Conservation (phyloP, 176 grass and related monocot genomes). For the Dendrocalamus sinicus region DNA sequence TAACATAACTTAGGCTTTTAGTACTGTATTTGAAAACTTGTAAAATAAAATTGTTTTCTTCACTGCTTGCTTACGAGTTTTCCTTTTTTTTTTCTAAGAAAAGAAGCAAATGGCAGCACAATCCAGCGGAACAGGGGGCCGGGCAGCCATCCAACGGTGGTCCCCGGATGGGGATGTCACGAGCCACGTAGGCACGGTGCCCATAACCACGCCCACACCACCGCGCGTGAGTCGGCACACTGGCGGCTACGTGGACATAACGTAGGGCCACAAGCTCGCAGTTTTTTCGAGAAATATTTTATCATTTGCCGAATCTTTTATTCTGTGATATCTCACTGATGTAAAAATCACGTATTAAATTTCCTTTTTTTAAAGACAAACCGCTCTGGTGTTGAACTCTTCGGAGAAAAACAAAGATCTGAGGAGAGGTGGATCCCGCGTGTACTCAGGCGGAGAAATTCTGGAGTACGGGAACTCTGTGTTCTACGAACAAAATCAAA, state of each 20-base stretch:
- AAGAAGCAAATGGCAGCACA: neutral
- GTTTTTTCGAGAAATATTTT: too few species aligned
- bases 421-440: neutral
- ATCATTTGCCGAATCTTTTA: too few species aligned
- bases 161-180: neutral
- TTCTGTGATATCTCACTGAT: too few species aligned
- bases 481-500: neutral
- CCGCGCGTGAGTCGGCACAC: neutral
- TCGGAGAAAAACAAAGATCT: neutral
- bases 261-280: neutral
- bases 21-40: neutral
- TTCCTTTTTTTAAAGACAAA: too few species aligned
- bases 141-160: neutral
- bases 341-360: too few species aligned
- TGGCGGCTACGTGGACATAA: constrained; percentile 7
- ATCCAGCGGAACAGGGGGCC: neutral
- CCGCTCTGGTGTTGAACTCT: too few species aligned
- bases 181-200: neutral
- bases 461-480: neutral
- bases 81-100: neutral
- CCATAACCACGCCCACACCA: constrained; percentile 32
- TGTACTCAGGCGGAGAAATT: neutral
- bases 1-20: neutral
- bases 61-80: too few species aligned
- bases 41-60: neutral